These are phyloP conservation scores for Ascochyta clinopodiicola DNA, from an alignment of 2,329 filamentous ascomycete species.

Conservation along the genomic window DNA sequence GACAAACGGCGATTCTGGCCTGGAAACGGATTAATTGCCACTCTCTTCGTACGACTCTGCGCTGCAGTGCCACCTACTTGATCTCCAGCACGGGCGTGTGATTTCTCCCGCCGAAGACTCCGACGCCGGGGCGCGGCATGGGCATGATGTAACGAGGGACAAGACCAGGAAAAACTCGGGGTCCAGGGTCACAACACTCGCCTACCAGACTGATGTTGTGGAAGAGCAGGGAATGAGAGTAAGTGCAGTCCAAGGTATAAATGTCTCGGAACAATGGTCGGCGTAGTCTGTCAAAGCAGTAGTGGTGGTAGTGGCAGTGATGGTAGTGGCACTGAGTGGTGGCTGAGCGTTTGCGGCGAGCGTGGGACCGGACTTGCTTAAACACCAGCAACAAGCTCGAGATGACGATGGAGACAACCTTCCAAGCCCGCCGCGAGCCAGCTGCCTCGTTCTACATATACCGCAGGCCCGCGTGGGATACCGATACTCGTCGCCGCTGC, in stretches of 20 bases:
- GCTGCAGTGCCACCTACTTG: constrained; percentile 41
- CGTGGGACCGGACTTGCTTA: background rate
- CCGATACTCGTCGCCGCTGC: constrained; percentile 12
- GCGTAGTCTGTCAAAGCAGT: too few relatives aligned
- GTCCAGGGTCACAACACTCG: too few relatives aligned
- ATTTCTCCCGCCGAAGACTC: constrained; percentile 44
- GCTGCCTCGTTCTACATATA: constrained; percentile 16
- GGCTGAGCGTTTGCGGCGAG: constrained; percentile 16
- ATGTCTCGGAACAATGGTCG: too few relatives aligned
- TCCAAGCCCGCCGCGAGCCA: constrained; percentile 11
- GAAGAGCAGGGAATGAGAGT: too few relatives aligned
- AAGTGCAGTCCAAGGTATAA: too few relatives aligned
- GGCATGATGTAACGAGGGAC: constrained; percentile 37
- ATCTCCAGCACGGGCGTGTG: constrained; percentile 51
- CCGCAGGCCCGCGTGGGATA: constrained; percentile 17
- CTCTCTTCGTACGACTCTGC: background rate
- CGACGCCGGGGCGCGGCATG: constrained; percentile 42
- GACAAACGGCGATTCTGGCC: constrained; percentile 56
- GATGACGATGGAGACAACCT: constrained; percentile 7
- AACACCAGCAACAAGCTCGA: constrained; percentile 7
- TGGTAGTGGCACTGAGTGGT: constrained; percentile 2
- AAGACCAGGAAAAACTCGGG: too few relatives aligned
- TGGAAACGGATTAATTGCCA: constrained; percentile 20
- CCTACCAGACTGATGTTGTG: too few relatives aligned
- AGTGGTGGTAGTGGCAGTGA: too few relatives aligned